Evolutionary conservation across 306 rosid genomes (phyloP).

Genomic region (Cicer bijugum): DNA sequence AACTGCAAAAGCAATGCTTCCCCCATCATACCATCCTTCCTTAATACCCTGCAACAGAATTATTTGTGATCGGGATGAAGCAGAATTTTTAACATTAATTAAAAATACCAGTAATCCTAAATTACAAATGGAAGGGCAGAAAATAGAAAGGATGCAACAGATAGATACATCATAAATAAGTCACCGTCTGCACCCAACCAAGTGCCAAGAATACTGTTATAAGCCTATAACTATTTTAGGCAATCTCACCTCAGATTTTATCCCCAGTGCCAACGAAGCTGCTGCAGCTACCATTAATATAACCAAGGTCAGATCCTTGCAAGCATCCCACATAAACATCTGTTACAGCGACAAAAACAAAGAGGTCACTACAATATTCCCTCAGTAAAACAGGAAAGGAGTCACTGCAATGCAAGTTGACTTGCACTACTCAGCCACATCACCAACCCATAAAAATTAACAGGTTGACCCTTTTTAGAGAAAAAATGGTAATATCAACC

Average conservation of each 20-base stretch:
- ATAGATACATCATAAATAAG: background rate
- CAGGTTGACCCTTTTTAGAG: background rate
- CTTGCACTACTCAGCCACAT: background rate
- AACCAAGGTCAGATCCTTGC: constrained; percentile 97
- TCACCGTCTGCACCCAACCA: constrained; percentile 7
- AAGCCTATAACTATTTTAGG: constrained; percentile 27
- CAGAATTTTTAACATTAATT: constrained; percentile 18
- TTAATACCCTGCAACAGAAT: constrained; percentile 72
- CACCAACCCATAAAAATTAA: constrained; percentile 7
- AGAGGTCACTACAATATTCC: background rate
- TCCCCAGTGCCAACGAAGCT: constrained; percentile 92
- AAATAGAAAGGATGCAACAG: background rate
- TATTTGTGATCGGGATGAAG: constrained; percentile 9
- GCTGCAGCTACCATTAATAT: constrained; percentile 96
- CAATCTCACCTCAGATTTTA: constrained; percentile 87
- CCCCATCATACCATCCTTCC: constrained; percentile 99
- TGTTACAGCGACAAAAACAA: constrained; percentile 45
- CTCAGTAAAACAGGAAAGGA: background rate
- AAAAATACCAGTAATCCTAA: constrained; percentile 34
- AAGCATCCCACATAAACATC: constrained; percentile 99
- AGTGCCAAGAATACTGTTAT: constrained; percentile 21
- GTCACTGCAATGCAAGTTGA: constrained; percentile 7
- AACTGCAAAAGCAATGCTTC: constrained; percentile 98
- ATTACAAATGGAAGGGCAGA: constrained; percentile 3
- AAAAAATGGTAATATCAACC: background rate